phyloP scores from a whole-genome alignment of 345 rosid genomes.

The Moringa oleifera region DNA sequence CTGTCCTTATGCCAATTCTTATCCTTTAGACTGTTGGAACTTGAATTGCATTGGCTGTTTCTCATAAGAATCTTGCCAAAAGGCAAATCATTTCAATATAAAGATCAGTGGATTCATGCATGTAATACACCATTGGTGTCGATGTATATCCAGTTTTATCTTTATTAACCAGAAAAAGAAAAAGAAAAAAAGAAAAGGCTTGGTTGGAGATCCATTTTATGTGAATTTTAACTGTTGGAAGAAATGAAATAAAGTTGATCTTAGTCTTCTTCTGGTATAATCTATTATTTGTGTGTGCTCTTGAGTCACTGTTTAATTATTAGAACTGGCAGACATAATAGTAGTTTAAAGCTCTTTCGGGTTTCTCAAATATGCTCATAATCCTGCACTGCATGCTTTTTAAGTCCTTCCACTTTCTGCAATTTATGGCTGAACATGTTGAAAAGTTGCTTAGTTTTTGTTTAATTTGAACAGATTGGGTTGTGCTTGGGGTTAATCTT shows the following conservation, averaged over 20 bases:
- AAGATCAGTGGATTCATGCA: constrained; percentile 1
- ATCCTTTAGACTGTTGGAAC: constrained; percentile 4
- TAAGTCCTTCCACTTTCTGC: background rate
- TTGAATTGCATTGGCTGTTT: constrained; percentile 8
- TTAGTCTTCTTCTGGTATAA: too few species aligned
- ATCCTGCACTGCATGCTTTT: too few species aligned
- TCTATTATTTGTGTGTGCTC: background rate
- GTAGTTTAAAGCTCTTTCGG: background rate
- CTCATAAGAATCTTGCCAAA: background rate
- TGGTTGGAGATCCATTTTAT: too few species aligned
- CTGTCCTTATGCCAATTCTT: constrained; percentile 13
- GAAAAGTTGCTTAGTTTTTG: constrained; percentile 3
- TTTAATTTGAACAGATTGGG: constrained; percentile 52
- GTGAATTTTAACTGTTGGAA: too few species aligned
- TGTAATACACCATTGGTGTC: background rate
- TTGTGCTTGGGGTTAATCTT: constrained; percentile 77
- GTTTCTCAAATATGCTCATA: background rate
- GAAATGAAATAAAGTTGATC: too few species aligned
- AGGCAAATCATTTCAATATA: background rate
- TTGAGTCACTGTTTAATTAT: background rate
- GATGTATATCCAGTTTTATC: background rate
- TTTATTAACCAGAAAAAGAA: too few species aligned
- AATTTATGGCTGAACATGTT: background rate
- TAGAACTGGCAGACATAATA: background rate
- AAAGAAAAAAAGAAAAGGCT: too few species aligned